Conservation (phyloP, 345 rosid species). For the Acer yangbiense region DNA sequence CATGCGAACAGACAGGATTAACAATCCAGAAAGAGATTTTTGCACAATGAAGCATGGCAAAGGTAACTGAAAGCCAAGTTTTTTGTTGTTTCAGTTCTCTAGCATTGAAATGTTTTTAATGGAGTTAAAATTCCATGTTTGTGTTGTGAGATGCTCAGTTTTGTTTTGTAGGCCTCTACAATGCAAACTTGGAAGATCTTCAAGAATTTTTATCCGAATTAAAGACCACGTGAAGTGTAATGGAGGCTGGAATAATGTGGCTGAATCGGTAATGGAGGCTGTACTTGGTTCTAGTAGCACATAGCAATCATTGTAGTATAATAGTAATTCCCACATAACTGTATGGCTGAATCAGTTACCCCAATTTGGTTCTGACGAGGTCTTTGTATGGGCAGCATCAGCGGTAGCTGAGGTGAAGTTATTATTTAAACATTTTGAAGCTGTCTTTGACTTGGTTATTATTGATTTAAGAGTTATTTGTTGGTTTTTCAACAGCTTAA, state of each 20-base stretch:
- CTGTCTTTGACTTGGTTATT: not conserved
- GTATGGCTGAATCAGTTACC: not conserved
- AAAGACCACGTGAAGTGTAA: constrained; percentile 45
- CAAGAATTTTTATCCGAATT: constrained; percentile 50
- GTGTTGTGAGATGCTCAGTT: not conserved
- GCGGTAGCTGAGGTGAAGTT: not conserved
- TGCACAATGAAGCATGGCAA: constrained; percentile 27
- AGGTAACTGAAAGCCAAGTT: constrained; percentile 27
- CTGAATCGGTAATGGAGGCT: not conserved
- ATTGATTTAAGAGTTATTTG: not conserved
- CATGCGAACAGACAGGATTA: constrained; percentile 35
- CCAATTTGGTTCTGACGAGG: not conserved
- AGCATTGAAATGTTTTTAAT: not conserved
- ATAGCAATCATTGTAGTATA: not conserved
- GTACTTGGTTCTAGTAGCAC: not conserved
- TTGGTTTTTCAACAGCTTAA: not conserved
- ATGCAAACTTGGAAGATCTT: constrained; percentile 57
- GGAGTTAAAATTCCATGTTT: constrained; percentile 2
- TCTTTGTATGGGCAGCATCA: not conserved
- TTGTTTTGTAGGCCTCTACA: constrained; percentile 40
- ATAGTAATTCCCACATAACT: not conserved
- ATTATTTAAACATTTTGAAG: not conserved
- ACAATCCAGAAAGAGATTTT: constrained; percentile 34
- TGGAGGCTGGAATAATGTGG: not conserved
- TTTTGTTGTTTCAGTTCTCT: constrained; percentile 14